A percentile compares a stretch with the other conserved stretches of the same genome.
These are phyloP conservation scores for Lentinula sp. DNA, from an alignment of 768 basidiomycete genomes.

Conservation along the genomic window DNA sequence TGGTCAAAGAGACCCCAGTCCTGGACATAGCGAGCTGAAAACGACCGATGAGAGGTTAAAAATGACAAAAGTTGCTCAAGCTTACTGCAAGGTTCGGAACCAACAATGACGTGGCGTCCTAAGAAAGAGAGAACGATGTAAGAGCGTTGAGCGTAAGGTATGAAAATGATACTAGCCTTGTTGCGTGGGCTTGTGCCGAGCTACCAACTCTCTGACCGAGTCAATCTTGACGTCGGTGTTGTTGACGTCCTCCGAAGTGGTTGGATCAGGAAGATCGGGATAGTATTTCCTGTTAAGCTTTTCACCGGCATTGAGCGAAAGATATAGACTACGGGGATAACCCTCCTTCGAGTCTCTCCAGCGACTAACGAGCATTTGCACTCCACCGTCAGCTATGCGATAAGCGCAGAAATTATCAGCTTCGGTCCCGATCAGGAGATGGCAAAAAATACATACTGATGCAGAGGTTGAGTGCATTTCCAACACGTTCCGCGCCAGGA, in stretches of 20 bases:
- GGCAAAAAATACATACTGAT: neutral
- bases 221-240: neutral
- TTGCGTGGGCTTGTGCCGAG: neutral
- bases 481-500: neutral
- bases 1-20: neutral
- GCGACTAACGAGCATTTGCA: neutral
- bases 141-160: too few species aligned
- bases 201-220: neutral
- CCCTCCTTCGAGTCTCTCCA: neutral
- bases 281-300: neutral
- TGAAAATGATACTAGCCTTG: neutral
- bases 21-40: neutral
- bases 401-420: neutral
- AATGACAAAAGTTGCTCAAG: neutral
- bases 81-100: neutral
- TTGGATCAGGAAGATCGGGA: neutral
- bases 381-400: neutral
- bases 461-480: neutral
- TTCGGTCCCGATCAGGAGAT: neutral
- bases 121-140: neutral
- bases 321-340: neutral
- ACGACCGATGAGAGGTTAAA: too few species aligned
- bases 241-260: neutral
- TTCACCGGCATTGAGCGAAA: neutral
- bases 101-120: neutral